A percentile compares a stretch with the other conserved stretches of the same genome.
Evolutionary conservation across 176 grass and related monocot species (phyloP).

Genomic region (Eremochloa ophiuroides): DNA sequence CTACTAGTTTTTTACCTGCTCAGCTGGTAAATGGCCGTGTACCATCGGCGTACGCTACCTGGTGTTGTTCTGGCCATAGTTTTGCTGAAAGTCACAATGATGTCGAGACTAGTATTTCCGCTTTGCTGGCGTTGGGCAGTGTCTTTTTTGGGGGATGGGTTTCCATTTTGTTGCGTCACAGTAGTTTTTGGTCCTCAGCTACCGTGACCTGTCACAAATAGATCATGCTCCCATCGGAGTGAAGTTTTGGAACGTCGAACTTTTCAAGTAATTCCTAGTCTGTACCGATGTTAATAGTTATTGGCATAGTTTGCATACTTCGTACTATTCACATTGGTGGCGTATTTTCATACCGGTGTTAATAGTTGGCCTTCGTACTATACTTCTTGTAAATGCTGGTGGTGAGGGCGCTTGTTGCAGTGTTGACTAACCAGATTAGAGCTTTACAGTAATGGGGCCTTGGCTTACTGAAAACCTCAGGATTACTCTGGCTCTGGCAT

Average conservation of each 20-base stretch:
- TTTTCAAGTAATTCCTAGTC: neutral
- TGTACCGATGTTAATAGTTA: neutral
- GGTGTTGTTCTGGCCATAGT: constrained; percentile 24
- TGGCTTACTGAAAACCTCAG: no score
- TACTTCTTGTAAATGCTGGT: neutral
- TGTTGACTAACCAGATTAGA: no score
- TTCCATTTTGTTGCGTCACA: neutral
- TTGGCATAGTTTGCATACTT: neutral
- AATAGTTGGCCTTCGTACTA: neutral
- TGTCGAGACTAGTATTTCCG: constrained; percentile 2
- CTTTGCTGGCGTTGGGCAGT: neutral
- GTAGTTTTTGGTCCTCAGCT: constrained; percentile 24
- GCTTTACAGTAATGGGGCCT: no score
- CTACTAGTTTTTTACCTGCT: neutral
- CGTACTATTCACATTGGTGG: neutral
- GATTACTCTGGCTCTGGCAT: no score
- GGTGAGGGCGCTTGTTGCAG: no score
- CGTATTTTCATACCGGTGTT: neutral
- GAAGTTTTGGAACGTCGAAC: neutral
- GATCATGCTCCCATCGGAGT: neutral
- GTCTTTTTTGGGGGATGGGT: constrained; percentile 22
- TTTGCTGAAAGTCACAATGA: constrained; percentile 32
- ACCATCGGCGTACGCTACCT: constrained; percentile 5
- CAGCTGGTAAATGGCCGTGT: constrained; percentile 5
- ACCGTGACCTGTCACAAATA: neutral